These are phyloP conservation scores for Barbatosphaeria neglecta DNA, from an alignment of 495 filamentous ascomycete species.

Conservation along the genomic window DNA sequence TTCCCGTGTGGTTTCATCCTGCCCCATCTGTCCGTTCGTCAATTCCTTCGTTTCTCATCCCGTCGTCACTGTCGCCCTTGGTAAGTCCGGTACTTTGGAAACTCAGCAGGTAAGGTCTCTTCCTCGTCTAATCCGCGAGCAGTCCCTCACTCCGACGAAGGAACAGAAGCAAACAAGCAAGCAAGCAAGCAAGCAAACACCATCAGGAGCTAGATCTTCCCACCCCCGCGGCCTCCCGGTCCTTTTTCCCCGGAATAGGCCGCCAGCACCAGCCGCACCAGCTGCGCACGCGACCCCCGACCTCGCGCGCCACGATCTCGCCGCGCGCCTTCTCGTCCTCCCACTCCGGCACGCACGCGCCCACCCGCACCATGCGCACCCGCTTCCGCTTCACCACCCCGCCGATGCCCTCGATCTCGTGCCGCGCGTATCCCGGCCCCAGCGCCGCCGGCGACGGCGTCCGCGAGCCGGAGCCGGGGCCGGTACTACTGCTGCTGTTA, in stretches of 20 bases:
- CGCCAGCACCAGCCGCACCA: constrained; percentile 60
- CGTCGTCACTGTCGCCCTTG: no score
- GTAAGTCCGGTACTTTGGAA: no score
- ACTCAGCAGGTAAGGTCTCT: no score
- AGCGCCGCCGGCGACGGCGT: constrained; percentile 29
- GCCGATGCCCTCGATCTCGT: constrained; percentile 82
- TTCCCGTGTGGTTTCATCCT: background rate
- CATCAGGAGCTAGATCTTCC: background rate
- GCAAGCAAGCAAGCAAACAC: no score
- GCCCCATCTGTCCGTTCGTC: background rate
- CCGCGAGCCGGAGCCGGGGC: constrained; percentile 9
- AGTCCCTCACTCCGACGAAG: no score
- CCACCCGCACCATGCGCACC: constrained; percentile 63
- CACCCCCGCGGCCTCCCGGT: constrained; percentile 12
- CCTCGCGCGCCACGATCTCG: constrained; percentile 44
- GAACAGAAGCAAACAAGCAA: no score
- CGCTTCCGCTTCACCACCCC: constrained; percentile 73
- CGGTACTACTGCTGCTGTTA: background rate
- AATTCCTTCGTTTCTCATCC: no score
- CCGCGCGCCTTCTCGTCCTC: constrained; percentile 60
- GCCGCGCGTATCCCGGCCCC: constrained; percentile 58
- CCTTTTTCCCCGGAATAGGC: constrained; percentile 36
- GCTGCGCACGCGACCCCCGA: constrained; percentile 41
- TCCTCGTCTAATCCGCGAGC: no score
- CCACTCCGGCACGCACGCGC: constrained; percentile 69